These are phyloP conservation scores for Jatropha podagrica DNA, from an alignment of 441 rosid genomes.

Conservation along the genomic window DNA sequence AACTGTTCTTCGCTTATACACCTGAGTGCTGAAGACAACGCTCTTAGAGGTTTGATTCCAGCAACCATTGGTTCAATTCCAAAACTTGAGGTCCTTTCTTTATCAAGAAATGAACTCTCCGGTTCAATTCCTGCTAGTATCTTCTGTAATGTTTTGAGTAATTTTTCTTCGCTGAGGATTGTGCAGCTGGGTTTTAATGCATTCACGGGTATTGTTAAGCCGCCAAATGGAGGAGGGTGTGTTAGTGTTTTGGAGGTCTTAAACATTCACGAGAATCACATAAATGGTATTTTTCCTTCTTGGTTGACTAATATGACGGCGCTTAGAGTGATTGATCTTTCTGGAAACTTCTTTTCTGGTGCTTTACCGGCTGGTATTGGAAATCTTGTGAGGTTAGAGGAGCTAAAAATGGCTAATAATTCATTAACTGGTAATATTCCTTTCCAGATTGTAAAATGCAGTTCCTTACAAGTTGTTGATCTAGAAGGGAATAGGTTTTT, in stretches of 20 bases:
- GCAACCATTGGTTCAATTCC: slow-evolving; percentile 5
- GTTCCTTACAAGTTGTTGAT: not conserved
- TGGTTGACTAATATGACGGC: slow-evolving; percentile 13
- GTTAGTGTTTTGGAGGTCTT: not conserved
- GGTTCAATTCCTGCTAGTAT: slow-evolving; percentile 3
- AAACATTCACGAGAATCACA: slow-evolving; percentile 8
- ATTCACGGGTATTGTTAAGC: slow-evolving; percentile 6
- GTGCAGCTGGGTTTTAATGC: slow-evolving; percentile 7
- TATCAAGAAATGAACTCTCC: not conserved
- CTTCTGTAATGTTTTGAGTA: not conserved
- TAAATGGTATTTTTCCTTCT: not conserved
- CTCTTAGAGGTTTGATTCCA: slow-evolving; percentile 4
- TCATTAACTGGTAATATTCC: slow-evolving; percentile 8
- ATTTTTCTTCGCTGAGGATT: slow-evolving; percentile 1
- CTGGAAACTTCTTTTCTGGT: slow-evolving; percentile 12
- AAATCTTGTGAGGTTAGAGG: slow-evolving; percentile 4
- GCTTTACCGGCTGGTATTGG: slow-evolving; percentile 6
- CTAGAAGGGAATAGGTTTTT: not conserved
- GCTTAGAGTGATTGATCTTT: slow-evolving; percentile 8
- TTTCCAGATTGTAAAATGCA: slow-evolving; percentile 2
- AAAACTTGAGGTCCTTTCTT: not conserved
- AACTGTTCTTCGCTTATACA: slow-evolving; percentile 9
- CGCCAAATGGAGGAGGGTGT: slow-evolving; percentile 2
- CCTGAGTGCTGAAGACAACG: slow-evolving; percentile 9
- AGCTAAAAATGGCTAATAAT: slow-evolving; percentile 4